Evolutionary conservation across 2,329 filamentous ascomycete species (phyloP), one percentile per base, ranked within the genome.

Genomic region (Neofusicoccum kwambonambiense): DNA sequence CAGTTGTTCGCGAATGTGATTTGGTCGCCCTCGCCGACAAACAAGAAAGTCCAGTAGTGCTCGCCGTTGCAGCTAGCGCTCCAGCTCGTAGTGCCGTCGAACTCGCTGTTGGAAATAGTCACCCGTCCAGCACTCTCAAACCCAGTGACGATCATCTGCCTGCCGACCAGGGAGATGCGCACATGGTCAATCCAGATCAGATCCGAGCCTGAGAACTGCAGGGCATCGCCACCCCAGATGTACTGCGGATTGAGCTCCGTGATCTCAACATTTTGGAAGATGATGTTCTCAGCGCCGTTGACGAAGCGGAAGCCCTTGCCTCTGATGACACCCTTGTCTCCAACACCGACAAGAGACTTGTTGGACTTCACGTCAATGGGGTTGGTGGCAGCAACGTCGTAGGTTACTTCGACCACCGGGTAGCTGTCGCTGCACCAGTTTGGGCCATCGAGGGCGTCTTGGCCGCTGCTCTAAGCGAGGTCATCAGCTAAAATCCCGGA

Each of bases 51-150:
- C 58, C 58, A 62, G 45, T 62, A 62, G 37, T 62, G 58, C 17
- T 62, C 44, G 58, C 19, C 22, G 64, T 83, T 78, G 67, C 81
- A 83, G 31, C 74, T 74, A 9, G 79, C 75, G 0, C 80, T 82
- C 69, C 77, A 80, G 27, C 69, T 72, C 0, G 81, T 81, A 1
- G 68, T 66, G 5, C 81, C 81, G 62, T 83, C 75, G 65, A 83
- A 78, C 42, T 80, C 78, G 68, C 74, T 79, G 75, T 83, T 83
- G 9, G 79, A 80, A 56, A 83, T 74, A 1, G 81, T 82, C 0
- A 82, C 75, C 5, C 75, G 75, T 17, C 75, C 73, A 34, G 73
- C 75, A 4, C 72, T 67, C 34, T 68, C 68, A 50, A 74, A 73
- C 8, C 77, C 77, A 2, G 73, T 72, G 64, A 78, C 76, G 54